Conservation (phyloP, 805 yeast species). For the Yamadazyma paraphyllophila region DNA sequence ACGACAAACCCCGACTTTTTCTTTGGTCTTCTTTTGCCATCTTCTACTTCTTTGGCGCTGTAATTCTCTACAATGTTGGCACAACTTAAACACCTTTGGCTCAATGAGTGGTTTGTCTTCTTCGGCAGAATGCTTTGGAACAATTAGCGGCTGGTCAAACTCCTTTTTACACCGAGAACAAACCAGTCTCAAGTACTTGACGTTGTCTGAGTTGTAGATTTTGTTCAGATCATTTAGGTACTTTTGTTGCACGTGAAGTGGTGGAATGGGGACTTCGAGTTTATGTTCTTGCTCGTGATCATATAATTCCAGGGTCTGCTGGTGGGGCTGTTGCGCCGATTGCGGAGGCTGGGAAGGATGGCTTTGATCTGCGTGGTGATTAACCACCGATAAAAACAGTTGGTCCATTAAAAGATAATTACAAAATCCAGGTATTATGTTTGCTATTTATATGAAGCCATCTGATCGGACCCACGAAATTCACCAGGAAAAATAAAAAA, state of each 20-base stretch:
- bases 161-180: conserved; percentile 63
- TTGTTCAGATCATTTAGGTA: conserved; percentile 20
- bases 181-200: conserved; percentile 29
- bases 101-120: conserved; percentile 29
- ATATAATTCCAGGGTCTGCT: not conserved
- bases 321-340: not conserved
- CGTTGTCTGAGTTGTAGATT: conserved; percentile 8
- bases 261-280: conserved; percentile 38
- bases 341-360: not conserved
- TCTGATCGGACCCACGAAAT: not conserved
- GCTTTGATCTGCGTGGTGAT: conserved; percentile 6
- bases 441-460: conserved; percentile 1
- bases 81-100: conserved; percentile 50
- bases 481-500: not conserved
- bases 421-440: not conserved
- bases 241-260: conserved; percentile 44
- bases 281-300: conserved; percentile 9
- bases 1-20: conserved; percentile 60
- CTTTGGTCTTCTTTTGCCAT: conserved; percentile 63
- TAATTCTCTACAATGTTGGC: conserved; percentile 62
- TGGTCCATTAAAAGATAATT: conserved; percentile 12
- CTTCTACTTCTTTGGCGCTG: conserved; percentile 62
- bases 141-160: conserved; percentile 45
- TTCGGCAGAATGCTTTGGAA: conserved; percentile 19
- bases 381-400: conserved; percentile 15